Base-by-base conservation (phyloP, 768 basidiomycete species). In the Termitomyces sp. region DNA sequence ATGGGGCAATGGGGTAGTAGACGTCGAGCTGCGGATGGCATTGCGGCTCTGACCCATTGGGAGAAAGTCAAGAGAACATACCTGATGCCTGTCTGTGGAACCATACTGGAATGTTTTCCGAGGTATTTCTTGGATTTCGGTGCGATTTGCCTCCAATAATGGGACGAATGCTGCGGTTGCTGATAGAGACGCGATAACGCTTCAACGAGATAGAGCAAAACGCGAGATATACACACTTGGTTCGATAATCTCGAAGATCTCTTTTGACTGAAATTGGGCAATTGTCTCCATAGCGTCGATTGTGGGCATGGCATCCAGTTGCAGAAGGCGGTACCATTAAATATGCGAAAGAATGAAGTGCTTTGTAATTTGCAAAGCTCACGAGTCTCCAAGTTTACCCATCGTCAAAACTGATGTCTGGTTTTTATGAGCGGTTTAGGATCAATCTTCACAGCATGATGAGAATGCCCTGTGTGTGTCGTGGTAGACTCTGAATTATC, bases 101-200 rank as follows among this genome's bases (percentile, higher is more conserved):
- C 85, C 84, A 62, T 83, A 88, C 51, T 77, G 70, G 71, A 87
- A 85, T 1, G 83, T 82, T 64, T 76, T 79, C 46, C 73, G 70
- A 3, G 81, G 73, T n/a, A 80, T 72, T 49, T 72, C 69, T 18
- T 73, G 63, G 39, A 88, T 87, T 8, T 75, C 68, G 2, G 66
- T 64, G 8, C 76, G 77, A 12, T 76, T 78, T 22, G 74, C 69
- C 59, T 82, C 77, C 10, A 87, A 68, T 10, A 84, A 58, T 1
- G 81, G 83, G 2, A 54, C 4, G 55, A 62, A 62, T 7, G 51
- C 48, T 13, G n/a, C 15, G 2, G 57, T 4, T 1, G 58, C 61
- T 62, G 33, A 41, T 2, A 2, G 28, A 36, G n/a, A n/a, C n/a
- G n/a, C n/a, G n/a, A n/a, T n/a, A n/a, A n/a, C n/a, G n/a, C n/a